These are phyloP conservation scores for Spinellus fusiger DNA, from an alignment of 192 early-diverging fungal species.

Conservation along the genomic window DNA sequence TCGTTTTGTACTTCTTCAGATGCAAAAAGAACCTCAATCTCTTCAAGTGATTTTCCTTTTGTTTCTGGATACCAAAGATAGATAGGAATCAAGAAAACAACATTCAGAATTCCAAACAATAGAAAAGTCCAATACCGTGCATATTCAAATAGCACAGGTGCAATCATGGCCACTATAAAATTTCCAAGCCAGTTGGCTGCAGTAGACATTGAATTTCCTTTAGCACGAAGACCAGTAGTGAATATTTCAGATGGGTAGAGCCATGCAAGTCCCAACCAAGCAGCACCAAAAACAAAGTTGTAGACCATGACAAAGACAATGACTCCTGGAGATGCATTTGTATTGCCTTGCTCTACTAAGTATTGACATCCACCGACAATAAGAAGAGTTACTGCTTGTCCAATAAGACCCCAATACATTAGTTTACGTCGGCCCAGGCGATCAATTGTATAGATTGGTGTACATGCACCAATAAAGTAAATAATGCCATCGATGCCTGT, in stretches of 20 bases:
- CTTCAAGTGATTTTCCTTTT: slow-evolving; percentile 66
- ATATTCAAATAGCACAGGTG: slow-evolving; percentile 57
- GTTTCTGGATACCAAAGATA: slow-evolving; percentile 79
- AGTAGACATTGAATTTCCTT: slow-evolving; percentile 67
- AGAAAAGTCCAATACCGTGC: slow-evolving; percentile 51
- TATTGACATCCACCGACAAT: slow-evolving; percentile 25
- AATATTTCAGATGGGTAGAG: slow-evolving; percentile 80
- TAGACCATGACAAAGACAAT: slow-evolving; percentile 56
- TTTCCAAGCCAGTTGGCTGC: slow-evolving; percentile 82
- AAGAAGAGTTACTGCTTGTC: slow-evolving; percentile 21
- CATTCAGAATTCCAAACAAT: slow-evolving; percentile 55
- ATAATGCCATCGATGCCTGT: slow-evolving; percentile 64
- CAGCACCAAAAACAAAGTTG: slow-evolving; percentile 66
- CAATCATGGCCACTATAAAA: slow-evolving; percentile 58
- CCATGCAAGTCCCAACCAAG: slow-evolving; percentile 82
- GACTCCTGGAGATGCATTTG: slow-evolving; percentile 11
- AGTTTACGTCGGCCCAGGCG: slow-evolving; percentile 65
- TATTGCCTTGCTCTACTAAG: slow-evolving; percentile 12
- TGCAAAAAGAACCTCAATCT: slow-evolving; percentile 42
- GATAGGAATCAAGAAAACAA: slow-evolving; percentile 43
- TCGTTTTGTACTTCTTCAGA: slow-evolving; percentile 23
- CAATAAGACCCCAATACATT: slow-evolving; percentile 28
- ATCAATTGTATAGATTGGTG: slow-evolving; percentile 69
- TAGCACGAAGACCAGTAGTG: slow-evolving; percentile 68
- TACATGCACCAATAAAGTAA: slow-evolving; percentile 69